Base-by-base conservation (phyloP, 352 stramenopile genomes). In the Aphanomyces stellatus region DNA sequence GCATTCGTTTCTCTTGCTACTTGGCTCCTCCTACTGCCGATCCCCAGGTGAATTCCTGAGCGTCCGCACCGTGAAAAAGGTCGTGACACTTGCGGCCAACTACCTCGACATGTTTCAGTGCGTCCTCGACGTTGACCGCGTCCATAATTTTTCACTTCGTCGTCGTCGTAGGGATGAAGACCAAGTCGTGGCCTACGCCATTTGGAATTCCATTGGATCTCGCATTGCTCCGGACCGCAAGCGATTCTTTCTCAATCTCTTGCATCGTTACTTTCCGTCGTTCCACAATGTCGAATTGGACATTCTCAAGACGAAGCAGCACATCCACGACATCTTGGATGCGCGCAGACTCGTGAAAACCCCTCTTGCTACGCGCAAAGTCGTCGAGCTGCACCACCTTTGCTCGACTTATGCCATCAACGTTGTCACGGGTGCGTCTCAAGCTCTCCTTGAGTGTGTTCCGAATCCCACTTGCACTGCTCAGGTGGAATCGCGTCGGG, bases 301-400 rank as follows among this genome's bases (percentile, higher is more conserved):
- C 25, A 53, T 88, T 25, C 64, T 62, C 35, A 25, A n/a, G 22
- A 70, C 81, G 0, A 79, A 80, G 46, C 27, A 33, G 2, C 69
- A 69, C 37, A 61, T 82, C 27, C 43, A 80, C 55, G 64, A 48
- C 8, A 62, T 59, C 11, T 71, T 86, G 25, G 33, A 19, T 27
- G 51, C 69, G 17, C 69, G 61, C 28, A 62, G 69, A 46, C 65
- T 82, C 6, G 59, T 72, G 4, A n/a, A 41, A 3, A 72, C 71
- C n/a, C 71, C 74, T 34, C 34, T 71, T 5, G 81, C 86, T 49
- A 25, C 84, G 2, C 71, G 80, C 1, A 91, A 89, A 69, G 34
- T 88, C 5, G 51, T 84, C 25, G 80, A 91, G 24, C 25, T 88
- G n/a, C 81, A 87, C 37, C 72, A 85, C 42, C 53, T 88, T 15